These are phyloP conservation scores for Eucalyptus fibrosa DNA, from an alignment of 345 rosid genomes.

Conservation along the genomic window DNA sequence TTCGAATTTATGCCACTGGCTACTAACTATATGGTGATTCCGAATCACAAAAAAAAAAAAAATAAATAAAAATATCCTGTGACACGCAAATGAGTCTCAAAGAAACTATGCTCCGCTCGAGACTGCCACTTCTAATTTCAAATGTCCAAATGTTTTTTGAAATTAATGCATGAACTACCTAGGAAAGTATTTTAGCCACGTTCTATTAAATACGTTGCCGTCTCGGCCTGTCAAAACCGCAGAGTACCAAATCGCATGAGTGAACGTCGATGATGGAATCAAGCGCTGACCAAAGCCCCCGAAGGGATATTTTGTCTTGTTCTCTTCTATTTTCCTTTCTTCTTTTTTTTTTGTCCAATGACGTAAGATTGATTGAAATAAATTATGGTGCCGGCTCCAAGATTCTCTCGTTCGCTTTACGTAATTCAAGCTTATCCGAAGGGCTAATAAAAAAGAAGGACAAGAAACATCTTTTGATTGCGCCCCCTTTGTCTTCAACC, in stretches of 20 bases:
- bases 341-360: neutral
- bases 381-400: neutral
- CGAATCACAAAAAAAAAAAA: no score
- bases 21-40: accelerated
- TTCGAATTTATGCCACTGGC: accelerated
- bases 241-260: neutral
- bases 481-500: neutral
- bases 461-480: neutral
- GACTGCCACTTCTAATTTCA: neutral
- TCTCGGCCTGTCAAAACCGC: neutral
- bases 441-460: neutral
- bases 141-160: neutral
- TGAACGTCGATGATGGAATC: neutral
- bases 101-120: neutral
- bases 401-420: neutral
- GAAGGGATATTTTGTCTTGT: neutral
- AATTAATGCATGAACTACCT: neutral
- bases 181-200: neutral
- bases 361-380: neutral
- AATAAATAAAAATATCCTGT: no score
- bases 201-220: neutral
- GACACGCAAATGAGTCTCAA: no score
- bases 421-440: neutral
- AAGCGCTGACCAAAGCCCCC: neutral
- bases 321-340: neutral